A percentile compares a stretch with the other conserved stretches of the same genome.
phyloP scores from a whole-genome alignment of 2,329 filamentous ascomycete genomes.

The Trichoderma brevicompactum region DNA sequence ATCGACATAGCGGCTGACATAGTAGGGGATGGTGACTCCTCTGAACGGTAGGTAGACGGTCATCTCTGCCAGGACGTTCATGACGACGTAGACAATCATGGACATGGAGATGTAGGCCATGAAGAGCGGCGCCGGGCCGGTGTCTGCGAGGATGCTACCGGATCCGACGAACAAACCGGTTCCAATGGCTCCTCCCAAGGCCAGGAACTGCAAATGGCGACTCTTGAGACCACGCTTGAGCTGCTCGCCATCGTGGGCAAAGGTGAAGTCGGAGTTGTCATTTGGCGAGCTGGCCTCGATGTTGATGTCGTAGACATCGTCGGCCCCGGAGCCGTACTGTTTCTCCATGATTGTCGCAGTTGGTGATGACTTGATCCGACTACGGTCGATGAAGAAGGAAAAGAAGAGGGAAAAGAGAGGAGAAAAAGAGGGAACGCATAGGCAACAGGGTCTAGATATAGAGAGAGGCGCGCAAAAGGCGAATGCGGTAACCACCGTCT shows the following conservation, averaged over 20 bases:
- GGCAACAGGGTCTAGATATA: conserved; percentile 13
- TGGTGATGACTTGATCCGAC: neutral
- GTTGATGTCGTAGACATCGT: conserved; percentile 37
- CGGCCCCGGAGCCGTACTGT: conserved; percentile 25
- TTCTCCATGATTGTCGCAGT: conserved; percentile 33
- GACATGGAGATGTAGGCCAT: conserved; percentile 68
- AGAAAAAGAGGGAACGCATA: neutral
- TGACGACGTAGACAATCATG: conserved; percentile 56
- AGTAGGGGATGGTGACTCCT: conserved; percentile 61
- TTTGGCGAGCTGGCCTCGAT: conserved; percentile 35
- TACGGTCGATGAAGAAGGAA: neutral
- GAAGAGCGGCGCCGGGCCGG: conserved; percentile 69
- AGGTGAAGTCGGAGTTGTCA: conserved; percentile 41
- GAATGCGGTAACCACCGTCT: conserved; percentile 7
- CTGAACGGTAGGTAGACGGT: conserved; percentile 58
- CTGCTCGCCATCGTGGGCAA: conserved; percentile 48
- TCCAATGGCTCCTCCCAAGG: conserved; percentile 62
- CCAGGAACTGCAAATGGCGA: conserved; percentile 64
- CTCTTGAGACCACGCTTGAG: conserved; percentile 62
- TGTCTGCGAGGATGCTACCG: conserved; percentile 58
- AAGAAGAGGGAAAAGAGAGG: neutral
- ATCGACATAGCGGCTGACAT: conserved; percentile 60
- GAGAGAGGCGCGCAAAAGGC: neutral
- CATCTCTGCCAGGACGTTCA: conserved; percentile 62
- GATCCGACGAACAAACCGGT: conserved; percentile 68